phyloP scores from a whole-genome alignment of 2,329 filamentous ascomycete species.

The Pseudocercospora macadamiae region DNA sequence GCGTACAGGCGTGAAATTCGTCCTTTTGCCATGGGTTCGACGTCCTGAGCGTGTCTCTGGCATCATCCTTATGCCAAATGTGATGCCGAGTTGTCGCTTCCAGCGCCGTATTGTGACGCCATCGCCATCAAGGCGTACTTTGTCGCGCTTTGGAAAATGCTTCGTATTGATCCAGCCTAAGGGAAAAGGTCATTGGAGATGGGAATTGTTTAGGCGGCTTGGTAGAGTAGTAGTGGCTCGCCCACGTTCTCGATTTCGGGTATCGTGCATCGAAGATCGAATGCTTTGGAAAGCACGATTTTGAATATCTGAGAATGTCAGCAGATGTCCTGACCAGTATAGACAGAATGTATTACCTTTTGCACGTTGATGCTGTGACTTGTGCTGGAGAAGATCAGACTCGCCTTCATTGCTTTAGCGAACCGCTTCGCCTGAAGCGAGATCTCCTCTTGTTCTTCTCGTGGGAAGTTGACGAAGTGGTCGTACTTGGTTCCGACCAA shows the following conservation, averaged over 20 bases:
- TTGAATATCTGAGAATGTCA: slow-evolving; percentile 81
- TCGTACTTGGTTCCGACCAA: slow-evolving; percentile 98
- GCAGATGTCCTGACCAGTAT: slow-evolving; percentile 2
- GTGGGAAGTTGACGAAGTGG: slow-evolving; percentile 97
- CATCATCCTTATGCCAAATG: slow-evolving; percentile 4
- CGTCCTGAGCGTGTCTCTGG: neutral
- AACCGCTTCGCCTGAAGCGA: slow-evolving; percentile 96
- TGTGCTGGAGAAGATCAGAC: slow-evolving; percentile 96
- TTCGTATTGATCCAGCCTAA: slow-evolving; percentile 4
- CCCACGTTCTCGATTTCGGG: slow-evolving; percentile 98
- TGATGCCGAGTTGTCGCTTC: neutral
- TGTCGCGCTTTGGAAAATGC: slow-evolving; percentile 1
- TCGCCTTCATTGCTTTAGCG: slow-evolving; percentile 96
- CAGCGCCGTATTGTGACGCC: neutral
- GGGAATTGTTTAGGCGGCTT: slow-evolving; percentile 41
- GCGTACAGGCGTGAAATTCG: slow-evolving; percentile 3
- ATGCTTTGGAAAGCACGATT: slow-evolving; percentile 97
- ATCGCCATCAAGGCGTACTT: slow-evolving; percentile 16
- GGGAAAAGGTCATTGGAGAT: neutral
- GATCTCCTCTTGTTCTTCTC: slow-evolving; percentile 97
- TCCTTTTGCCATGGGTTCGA: neutral
- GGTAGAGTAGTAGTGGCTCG: slow-evolving; percentile 89
- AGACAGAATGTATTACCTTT: slow-evolving; percentile 58
- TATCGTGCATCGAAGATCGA: slow-evolving; percentile 98
- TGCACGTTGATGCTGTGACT: slow-evolving; percentile 99